These are phyloP conservation scores for Saccharum spontaneum DNA, from an alignment of 176 grass and related monocot genomes.

Conservation along the genomic window DNA sequence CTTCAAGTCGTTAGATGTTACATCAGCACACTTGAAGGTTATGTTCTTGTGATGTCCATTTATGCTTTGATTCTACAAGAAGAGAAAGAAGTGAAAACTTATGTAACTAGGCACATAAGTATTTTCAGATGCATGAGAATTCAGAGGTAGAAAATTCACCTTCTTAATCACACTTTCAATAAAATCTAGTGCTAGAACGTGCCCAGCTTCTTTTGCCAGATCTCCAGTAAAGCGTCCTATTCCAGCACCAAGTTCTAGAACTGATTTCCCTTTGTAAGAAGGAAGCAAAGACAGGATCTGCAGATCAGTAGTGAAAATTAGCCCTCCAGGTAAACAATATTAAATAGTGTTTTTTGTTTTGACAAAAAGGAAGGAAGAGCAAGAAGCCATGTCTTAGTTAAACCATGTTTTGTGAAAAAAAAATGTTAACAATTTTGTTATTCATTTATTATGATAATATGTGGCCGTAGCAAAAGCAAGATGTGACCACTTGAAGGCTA, in stretches of 20 bases:
- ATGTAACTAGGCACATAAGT: not conserved
- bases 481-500: not conserved
- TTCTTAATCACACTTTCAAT: constrained; percentile 98
- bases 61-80: constrained; percentile 80
- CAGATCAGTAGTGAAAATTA: constrained; percentile 15
- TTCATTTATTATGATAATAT: not conserved
- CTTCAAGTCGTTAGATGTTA: constrained; percentile 67
- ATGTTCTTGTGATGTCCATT: constrained; percentile 85
- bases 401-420: not conserved
- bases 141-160: constrained; percentile 37
- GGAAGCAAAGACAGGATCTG: constrained; percentile 89
- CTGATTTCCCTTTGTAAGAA: constrained; percentile 69
- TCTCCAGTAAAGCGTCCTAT: constrained; percentile 95
- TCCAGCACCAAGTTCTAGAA: constrained; percentile 90
- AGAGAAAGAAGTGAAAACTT: not conserved
- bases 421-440: not conserved
- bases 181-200: constrained; percentile 92
- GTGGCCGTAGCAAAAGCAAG: not conserved
- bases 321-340: constrained; percentile 4
- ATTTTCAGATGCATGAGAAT: not conserved
- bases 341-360: not conserved
- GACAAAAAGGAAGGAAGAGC: not conserved
- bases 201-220: constrained; percentile 79
- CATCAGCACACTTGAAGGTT: constrained; percentile 88
- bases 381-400: not conserved